Evolutionary conservation across 2,329 filamentous ascomycete genomes (phyloP).

Genomic region (Aspergillus sp.): DNA sequence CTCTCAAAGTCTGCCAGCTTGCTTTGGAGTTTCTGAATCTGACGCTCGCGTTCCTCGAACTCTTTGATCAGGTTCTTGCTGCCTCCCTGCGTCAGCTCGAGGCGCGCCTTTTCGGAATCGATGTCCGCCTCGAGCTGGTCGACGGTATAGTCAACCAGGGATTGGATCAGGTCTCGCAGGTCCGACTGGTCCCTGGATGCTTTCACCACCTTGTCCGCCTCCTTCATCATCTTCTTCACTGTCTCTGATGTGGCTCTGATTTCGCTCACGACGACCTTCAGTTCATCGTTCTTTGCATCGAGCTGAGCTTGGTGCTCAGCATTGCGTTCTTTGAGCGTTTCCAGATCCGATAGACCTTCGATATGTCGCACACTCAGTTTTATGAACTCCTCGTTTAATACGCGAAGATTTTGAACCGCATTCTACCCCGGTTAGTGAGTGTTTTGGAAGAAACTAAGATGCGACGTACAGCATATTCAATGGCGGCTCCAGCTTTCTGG

Average conservation of each 20-base stretch:
- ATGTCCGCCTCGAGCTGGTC: conserved; percentile 72
- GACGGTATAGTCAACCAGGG: conserved; percentile 51
- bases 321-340: conserved; percentile 66
- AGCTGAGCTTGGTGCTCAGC: conserved; percentile 52
- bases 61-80: conserved; percentile 73
- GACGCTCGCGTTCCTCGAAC: conserved; percentile 68
- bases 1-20: conserved; percentile 57
- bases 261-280: conserved; percentile 32
- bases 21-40: conserved; percentile 64
- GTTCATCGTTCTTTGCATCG: conserved; percentile 40
- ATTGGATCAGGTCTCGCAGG: conserved; percentile 38
- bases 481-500: conserved; percentile 54
- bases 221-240: conserved; percentile 16
- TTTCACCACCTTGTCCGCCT: conserved; percentile 16
- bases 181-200: conserved; percentile 20
- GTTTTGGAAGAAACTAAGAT: not conserved
- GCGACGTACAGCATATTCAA: conserved; percentile 54
- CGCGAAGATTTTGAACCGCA: conserved; percentile 60
- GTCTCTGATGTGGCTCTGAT: conserved; percentile 29
- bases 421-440: conserved; percentile 37
- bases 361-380: conserved; percentile 69
- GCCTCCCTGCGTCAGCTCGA: conserved; percentile 76
- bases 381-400: conserved; percentile 61
- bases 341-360: conserved; percentile 79
- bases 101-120: conserved; percentile 66